phyloP scores from a whole-genome alignment of 306 rosid species.

The Fragaria nilgerrensis region DNA sequence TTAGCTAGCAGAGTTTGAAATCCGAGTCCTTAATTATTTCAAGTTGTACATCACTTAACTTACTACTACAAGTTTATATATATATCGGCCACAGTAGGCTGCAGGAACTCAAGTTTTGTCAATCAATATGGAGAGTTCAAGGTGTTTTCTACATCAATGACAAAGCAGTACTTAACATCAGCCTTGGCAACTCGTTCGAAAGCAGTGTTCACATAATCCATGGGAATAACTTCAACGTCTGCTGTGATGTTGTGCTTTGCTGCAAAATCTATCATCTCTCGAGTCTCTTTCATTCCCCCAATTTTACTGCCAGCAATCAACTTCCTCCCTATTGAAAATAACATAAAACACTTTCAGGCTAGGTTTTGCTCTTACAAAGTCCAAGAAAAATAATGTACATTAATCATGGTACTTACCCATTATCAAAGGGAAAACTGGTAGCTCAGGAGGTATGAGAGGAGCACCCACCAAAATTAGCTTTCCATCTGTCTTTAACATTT shows the following conservation, averaged over 20 bases:
- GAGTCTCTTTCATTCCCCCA: conserved; percentile 31
- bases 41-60: too few species aligned
- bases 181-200: conserved; percentile 42
- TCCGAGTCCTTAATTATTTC: too few species aligned
- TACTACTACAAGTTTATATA: too few species aligned
- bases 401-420: conserved; percentile 19
- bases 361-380: background rate
- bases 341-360: background rate
- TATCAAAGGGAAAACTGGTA: conserved; percentile 29
- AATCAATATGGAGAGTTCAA: background rate
- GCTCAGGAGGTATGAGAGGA: conserved; percentile 16
- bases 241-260: conserved; percentile 46
- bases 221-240: conserved; percentile 41
- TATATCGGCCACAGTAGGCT: too few species aligned
- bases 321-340: conserved; percentile 3
- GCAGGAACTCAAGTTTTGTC: too few species aligned
- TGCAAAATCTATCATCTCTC: conserved; percentile 56
- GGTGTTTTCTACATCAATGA: conserved; percentile 38
- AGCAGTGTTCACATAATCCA: conserved; percentile 50
- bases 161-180: conserved; percentile 56
- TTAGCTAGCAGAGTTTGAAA: too few species aligned
- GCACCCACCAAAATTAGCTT: conserved; percentile 36
- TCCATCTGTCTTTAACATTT: conserved; percentile 27
- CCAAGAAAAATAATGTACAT: background rate
- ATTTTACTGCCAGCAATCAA: conserved; percentile 32